Evolutionary conservation across 345 rosid species (phyloP), one percentile per base, ranked within the genome.

Genomic region (Euclidium syriacum): DNA sequence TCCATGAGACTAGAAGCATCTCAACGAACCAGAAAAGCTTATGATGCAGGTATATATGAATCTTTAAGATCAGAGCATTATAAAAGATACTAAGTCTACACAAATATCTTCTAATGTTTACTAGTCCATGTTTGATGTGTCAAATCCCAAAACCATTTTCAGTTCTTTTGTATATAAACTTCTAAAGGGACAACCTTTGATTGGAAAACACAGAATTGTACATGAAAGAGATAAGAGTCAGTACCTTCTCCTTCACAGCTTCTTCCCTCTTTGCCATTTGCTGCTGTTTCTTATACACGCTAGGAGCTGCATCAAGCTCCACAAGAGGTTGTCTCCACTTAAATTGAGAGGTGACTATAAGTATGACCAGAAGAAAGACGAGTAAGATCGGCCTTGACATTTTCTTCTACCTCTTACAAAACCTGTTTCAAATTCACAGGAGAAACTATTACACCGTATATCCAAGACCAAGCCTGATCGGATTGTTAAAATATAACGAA

Each of bases 251-350:
- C 53, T 91, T 91, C 2, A 88, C 83, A 50, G 79, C 85, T 58
- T 86, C 96, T 79, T 82, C 92, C 60, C 75, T 76, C 57, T 73
- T 74, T 0, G 89, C 77, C 52, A 75, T 62, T 20, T 70, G 85
- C 48, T 75, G 76, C 58, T 85, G 92, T 75, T 85, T 86, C 47
- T 78, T 83, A 54, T 78, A 56, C 43, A 77, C 49, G 17, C 70
- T 74, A 3, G 85, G 80, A 48, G 75, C 54, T 5, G 74, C 32
- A 27, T 85, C 96, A 44, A 77, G 68, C 68, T 91, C 98, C 58
- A 88, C 77, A 38, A 88, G 85, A 24, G 80, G 95, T 65, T 88
- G 95, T 58, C 86, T 85, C 98, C 98, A 91, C 66, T 91, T 96
- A 53, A 91, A 91, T 48, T 86, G 96, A 52, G 90, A 88, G 16